Base-by-base conservation (phyloP, 331 rosid genomes). In the Ulmus americana region DNA sequence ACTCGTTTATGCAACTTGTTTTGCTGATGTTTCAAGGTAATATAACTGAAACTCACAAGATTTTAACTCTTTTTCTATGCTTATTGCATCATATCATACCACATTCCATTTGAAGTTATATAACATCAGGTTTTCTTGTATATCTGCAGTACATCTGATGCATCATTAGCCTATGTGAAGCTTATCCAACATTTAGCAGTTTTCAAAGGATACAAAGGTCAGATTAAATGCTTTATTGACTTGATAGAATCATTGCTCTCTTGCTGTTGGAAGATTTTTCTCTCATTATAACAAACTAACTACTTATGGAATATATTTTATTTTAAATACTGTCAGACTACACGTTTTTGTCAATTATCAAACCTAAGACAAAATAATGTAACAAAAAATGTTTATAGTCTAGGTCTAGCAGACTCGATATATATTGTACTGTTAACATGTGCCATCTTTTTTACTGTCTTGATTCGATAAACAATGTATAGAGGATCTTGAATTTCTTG, bases 21-120 rank as follows among this genome's bases (percentile, higher is more conserved):
- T 86, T 85, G 85, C 95, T 67, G 98, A 92, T 76, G 82, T 88
- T 46, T 85, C 95, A 68, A 92, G 98, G 97, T 92, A 89, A 67
- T 68, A 72, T 16, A 28, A 20, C 63, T 38, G 28, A 51, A 67
- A 54, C 64, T 53, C 51, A 18, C 47, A 55, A 46, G 55, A 48
- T 43, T 46, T 61, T 0, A 28, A 11, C 12, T 62, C 42, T 59
- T 0, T 51, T 40, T n/a, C 51, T 51, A 44, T 58, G 13, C 51
- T 41, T 47, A 20, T 4, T 40, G 20, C 28, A 6, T 4, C 35
- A 28, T 28, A 28, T 28, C 35, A 28, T 28, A 28, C 4, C 6
- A 11, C 43, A 14, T 39, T n/a, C 43, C 20, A 3, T 6, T 12
- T 52, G 20, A 61, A 63, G 20, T 45, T 45, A 52, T 54, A 11